Conservation (phyloP, 768 basidiomycete species). For the Tricholoma bakamatsutake region DNA sequence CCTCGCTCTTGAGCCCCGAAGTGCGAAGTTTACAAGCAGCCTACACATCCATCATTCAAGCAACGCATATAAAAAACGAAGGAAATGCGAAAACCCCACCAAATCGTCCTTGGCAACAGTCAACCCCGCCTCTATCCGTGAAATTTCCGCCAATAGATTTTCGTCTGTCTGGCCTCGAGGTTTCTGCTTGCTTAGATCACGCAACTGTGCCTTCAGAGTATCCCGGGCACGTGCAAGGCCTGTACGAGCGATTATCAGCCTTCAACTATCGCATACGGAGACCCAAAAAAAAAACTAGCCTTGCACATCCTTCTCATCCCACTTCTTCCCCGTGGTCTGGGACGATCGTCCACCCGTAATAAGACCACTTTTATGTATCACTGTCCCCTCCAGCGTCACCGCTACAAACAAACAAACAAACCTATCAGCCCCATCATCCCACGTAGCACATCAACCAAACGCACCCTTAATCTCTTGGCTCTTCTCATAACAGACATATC, state of each 20-base stretch:
- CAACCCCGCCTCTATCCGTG: slow-evolving; percentile 72
- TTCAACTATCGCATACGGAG: not conserved
- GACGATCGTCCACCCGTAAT: slow-evolving; percentile 93
- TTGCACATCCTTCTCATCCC: slow-evolving; percentile 92
- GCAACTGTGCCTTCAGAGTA: slow-evolving; percentile 63
- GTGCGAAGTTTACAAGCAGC: slow-evolving; percentile 70
- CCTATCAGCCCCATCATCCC: not conserved
- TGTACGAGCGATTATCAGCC: slow-evolving; percentile 10
- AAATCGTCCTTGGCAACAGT: slow-evolving; percentile 78
- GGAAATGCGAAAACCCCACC: slow-evolving; percentile 33
- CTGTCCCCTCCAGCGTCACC: slow-evolving; percentile 92
- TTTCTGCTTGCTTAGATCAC: slow-evolving; percentile 79
- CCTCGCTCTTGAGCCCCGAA: slow-evolving; percentile 75
- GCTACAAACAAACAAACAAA: slow-evolving; percentile 38
- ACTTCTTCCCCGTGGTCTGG: slow-evolving; percentile 73
- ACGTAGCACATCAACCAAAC: slow-evolving; percentile 14
- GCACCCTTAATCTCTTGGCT: slow-evolving; percentile 94
- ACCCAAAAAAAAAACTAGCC: slow-evolving; percentile 34
- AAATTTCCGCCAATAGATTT: slow-evolving; percentile 66
- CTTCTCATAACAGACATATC: slow-evolving; percentile 88
- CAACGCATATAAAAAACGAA: not conserved
- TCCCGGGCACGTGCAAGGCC: slow-evolving; percentile 58
- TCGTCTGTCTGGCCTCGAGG: slow-evolving; percentile 85
- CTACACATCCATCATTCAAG: slow-evolving; percentile 29
- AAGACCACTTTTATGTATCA: slow-evolving; percentile 95